Evolutionary conservation across 495 filamentous ascomycete genomes (phyloP).

Genomic region (Hyaloscypha variabilis): DNA sequence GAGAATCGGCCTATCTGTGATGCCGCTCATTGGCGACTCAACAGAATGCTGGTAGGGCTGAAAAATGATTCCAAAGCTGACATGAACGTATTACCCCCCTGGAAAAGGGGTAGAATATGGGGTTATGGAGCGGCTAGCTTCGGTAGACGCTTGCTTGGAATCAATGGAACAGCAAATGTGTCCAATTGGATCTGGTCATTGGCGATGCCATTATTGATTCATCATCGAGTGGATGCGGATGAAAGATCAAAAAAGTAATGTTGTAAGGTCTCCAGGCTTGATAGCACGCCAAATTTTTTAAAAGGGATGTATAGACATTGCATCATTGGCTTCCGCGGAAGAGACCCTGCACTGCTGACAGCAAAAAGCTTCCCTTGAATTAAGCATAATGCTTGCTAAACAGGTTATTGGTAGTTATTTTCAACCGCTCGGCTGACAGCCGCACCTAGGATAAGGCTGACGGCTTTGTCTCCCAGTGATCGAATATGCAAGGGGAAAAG

Average conservation of each 20-base stretch:
- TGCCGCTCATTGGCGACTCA: background rate
- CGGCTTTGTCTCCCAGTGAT: background rate
- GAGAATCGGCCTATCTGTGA: background rate
- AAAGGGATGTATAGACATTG: background rate
- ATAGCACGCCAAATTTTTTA: background rate
- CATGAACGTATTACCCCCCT: background rate
- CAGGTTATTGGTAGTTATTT: slow-evolving; percentile 14
- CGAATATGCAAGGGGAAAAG: slow-evolving; percentile 5
- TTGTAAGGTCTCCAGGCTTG: background rate
- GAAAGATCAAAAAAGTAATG: background rate
- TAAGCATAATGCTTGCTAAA: slow-evolving; percentile 24
- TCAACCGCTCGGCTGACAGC: too few species aligned
- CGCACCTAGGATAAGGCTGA: slow-evolving; percentile 19
- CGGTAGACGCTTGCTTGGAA: background rate
- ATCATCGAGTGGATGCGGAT: background rate
- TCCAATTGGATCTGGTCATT: background rate
- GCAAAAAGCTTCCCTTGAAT: slow-evolving; percentile 1
- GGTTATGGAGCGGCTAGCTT: background rate
- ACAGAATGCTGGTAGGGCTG: background rate
- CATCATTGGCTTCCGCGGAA: background rate
- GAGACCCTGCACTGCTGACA: background rate
- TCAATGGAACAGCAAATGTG: background rate
- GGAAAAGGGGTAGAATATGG: background rate
- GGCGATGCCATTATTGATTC: background rate
- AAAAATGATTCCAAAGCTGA: background rate